A percentile compares a stretch with the other conserved stretches of the same genome.
phyloP scores from a whole-genome alignment of 2,329 filamentous ascomycete genomes.

The Mycogone perniciosa region DNA sequence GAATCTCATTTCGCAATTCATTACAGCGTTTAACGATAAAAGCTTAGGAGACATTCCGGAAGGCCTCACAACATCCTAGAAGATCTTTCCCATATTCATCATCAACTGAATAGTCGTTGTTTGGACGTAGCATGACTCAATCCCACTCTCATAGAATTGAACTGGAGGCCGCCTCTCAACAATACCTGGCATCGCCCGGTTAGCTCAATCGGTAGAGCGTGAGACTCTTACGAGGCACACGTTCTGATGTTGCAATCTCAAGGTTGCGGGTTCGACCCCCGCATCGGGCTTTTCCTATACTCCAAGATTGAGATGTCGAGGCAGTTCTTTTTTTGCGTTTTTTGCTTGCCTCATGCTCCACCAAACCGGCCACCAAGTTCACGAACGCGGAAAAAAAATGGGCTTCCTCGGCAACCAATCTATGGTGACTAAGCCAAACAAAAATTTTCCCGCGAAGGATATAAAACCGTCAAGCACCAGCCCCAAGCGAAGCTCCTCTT shows the following conservation, averaged over 20 bases:
- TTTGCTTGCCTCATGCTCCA: background rate
- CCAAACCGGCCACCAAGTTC: background rate
- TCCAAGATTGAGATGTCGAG: too few relatives aligned
- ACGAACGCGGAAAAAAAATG: background rate
- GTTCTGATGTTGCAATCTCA: slow-evolving; percentile 33
- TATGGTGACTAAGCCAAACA: slow-evolving; percentile 18
- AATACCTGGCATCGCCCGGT: slow-evolving; percentile 20
- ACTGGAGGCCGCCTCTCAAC: too few relatives aligned
- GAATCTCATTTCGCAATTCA: background rate
- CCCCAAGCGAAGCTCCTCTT: slow-evolving; percentile 21
- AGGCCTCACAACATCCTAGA: too few relatives aligned
- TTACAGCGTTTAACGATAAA: background rate
- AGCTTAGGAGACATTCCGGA: too few relatives aligned
- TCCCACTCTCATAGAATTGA: too few relatives aligned
- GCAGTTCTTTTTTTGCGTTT: too few relatives aligned
- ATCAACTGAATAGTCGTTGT: too few relatives aligned
- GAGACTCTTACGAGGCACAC: slow-evolving; percentile 51
- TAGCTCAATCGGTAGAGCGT: slow-evolving; percentile 54
- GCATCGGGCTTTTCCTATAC: slow-evolving; percentile 35
- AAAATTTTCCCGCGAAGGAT: slow-evolving; percentile 15
- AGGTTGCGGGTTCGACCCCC: slow-evolving; percentile 50
- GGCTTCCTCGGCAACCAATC: background rate
- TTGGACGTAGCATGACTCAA: too few relatives aligned
- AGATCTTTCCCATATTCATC: too few relatives aligned
- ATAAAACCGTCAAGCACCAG: slow-evolving; percentile 23